Base-by-base conservation (phyloP, 768 basidiomycete genomes). In the Saitozyma podzolica region DNA sequence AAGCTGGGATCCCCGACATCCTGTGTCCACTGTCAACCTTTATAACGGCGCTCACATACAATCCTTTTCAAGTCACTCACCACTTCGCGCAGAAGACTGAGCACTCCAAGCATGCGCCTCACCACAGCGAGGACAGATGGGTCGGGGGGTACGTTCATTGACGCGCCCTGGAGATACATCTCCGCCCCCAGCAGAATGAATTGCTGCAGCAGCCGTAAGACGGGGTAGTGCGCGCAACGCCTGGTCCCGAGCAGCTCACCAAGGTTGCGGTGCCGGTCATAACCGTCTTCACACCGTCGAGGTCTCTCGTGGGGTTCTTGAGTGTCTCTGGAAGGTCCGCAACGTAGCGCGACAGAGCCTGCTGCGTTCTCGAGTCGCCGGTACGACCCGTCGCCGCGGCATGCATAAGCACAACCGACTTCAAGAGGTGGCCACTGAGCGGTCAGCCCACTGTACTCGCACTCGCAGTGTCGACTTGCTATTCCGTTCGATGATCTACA, bases 101-200 rank as follows among this genome's bases (percentile, higher is more conserved):
- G 42, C 3, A 67, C 56, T 4, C 59, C 66, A 2, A 67, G 20
- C 29, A 67, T 61, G 39, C 54, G 39, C 49, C 51, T 56, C 1
- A 58, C 59, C 0, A 55, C 66, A 6, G 58, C 59, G 6, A 67
- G 41, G 1, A 62, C 54, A 14, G 50, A 50, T 3, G 50, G 37
- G 54, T 63, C 50, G 2, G 62, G 62, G 20, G 41, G 29, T 6
- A 50, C 20, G 13, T 50, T 29, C 41, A 55, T 16, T 41, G 58
- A 54, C 19, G 53, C 55, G 7, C 42, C 54, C 39, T 54, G 53
- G 4, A 65, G 64, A 48, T 65, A 56, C 64, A 68, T 68, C 51
- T 68, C 67, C 1, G 61, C 40, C 13, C 64, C 58, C 9, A 59
- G 20, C 4, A 60, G 53, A 47, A 68, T 60, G 43, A 65, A 62